phyloP scores from a whole-genome alignment of 2,329 filamentous ascomycete species.

The Pseudogymnoascus sp. region DNA sequence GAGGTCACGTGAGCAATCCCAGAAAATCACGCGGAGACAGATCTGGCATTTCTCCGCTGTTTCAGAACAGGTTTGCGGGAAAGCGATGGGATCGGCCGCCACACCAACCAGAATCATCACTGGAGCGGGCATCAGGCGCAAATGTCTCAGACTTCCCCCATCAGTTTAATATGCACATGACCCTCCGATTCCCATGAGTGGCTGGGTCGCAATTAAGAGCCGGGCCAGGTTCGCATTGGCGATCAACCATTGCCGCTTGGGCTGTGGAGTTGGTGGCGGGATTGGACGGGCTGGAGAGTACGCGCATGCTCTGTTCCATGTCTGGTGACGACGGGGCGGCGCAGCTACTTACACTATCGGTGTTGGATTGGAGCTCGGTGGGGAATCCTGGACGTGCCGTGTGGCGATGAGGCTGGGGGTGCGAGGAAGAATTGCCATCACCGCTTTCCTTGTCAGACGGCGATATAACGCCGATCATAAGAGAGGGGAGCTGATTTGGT shows the following conservation, averaged over 20 bases:
- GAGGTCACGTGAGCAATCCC: neutral
- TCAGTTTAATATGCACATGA: neutral
- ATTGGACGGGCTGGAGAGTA: neutral
- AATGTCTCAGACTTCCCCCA: neutral
- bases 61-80: conserved; percentile 2
- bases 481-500: neutral
- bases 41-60: neutral
- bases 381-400: neutral
- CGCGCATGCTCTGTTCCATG: neutral
- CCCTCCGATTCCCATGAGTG: neutral
- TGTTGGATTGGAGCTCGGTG: neutral
- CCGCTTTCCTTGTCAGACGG: neutral
- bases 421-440: neutral
- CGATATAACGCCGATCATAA: neutral
- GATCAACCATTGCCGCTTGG: neutral
- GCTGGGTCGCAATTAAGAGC: conserved; percentile 2
- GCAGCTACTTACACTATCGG: neutral
- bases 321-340: conserved; percentile 2
- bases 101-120: neutral
- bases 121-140: neutral
- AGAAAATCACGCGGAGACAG: neutral
- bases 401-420: neutral
- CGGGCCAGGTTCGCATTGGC: neutral
- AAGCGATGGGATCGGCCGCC: neutral
- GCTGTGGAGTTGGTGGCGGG: neutral